Evolutionary conservation across 2,329 filamentous ascomycete species (phyloP), one percentile per base, ranked within the genome.

Genomic region (Westerdykella ornata): DNA sequence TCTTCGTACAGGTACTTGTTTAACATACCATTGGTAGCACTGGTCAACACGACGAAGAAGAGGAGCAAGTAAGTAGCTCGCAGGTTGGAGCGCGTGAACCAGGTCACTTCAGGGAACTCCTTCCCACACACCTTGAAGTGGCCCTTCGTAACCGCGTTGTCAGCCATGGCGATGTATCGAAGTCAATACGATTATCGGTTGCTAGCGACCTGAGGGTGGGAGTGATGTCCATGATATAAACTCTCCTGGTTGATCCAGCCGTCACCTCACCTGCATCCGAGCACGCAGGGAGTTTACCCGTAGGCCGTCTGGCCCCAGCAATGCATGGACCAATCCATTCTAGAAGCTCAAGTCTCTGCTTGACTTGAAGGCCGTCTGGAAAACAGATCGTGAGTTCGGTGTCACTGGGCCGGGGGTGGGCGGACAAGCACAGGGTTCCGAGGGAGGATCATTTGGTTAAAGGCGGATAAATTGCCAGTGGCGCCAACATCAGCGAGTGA

Each of bases 1-100:
- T 2, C 22, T 26, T 11, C 12, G 22, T 8, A 3, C 22, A 4
- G n/a, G n/a, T n/a, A n/a, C n/a, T 9, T 11, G 7, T 3, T 7
- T 11, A 26, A 26, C 22, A 11, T 11, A 26, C 22, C 22, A 26
- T 26, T 26, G 22, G 22, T 26, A 26, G 22, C 49, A 39, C 38
- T 44, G 12, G 51, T 52, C 42, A 54, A 38, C 17, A 54, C 38
- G 18, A 52, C 51, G 33, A 54, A 52, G 41, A 47, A 48, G n/a
- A 54, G 42, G 14, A 54, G 41, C 29, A 47, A 41, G 41, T 54
- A 54, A 2, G 49, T 46, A 13, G 15, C 45, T 39, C 51, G 48
- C 28, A 54, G 35, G 34, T 51, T 43, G 26, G 18, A 33, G 30
- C 39, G 38, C 31, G 40, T 45, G 39, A 36, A 46, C 51, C 51